Percentiles rank a stretch among this genome's conserved stretches.
These are phyloP conservation scores for Tardiomyces depauwii DNA, from an alignment of 1,139 yeast genomes.

Conservation along the genomic window DNA sequence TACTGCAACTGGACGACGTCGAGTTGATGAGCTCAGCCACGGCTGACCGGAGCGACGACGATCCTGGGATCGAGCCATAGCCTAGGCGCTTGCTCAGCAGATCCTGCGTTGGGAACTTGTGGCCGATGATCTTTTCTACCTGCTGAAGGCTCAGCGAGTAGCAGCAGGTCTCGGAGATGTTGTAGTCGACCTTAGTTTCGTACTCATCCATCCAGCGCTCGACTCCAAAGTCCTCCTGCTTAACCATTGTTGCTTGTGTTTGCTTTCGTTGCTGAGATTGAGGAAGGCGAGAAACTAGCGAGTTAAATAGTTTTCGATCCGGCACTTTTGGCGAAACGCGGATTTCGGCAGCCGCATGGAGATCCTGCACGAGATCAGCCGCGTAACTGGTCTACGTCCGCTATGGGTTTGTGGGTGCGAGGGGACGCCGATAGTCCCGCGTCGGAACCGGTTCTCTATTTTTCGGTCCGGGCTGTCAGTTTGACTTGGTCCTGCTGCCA, in stretches of 20 bases:
- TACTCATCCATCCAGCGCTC: conserved; percentile 47
- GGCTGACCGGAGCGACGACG: conserved; percentile 28
- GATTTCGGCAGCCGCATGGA: too few relatives aligned
- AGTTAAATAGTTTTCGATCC: too few relatives aligned
- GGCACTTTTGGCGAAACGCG: too few relatives aligned
- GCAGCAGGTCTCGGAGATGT: conserved; percentile 48
- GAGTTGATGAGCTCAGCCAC: conserved; percentile 31
- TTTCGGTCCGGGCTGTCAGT: too few relatives aligned
- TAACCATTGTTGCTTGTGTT: conserved; percentile 12
- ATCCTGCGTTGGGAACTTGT: conserved; percentile 16
- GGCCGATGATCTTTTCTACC: conserved; percentile 25
- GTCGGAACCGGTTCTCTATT: too few relatives aligned
- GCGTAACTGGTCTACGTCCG: too few relatives aligned
- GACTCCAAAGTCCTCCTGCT: conserved; percentile 33
- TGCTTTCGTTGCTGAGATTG: too few relatives aligned
- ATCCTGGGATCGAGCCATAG: conserved; percentile 41
- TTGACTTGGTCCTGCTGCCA: too few relatives aligned
- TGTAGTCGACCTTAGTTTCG: conserved; percentile 32
- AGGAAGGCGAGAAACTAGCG: too few relatives aligned
- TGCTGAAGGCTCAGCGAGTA: conserved; percentile 35
- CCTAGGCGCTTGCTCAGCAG: conserved; percentile 24
- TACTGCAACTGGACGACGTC: conserved; percentile 9
- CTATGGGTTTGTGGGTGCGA: too few relatives aligned
- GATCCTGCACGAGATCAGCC: too few relatives aligned
- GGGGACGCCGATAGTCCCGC: too few relatives aligned